Evolutionary conservation across 106 monocot genomes (phyloP), one percentile per base, ranked within the genome.

Genomic region (Hemerocallis citrina): DNA sequence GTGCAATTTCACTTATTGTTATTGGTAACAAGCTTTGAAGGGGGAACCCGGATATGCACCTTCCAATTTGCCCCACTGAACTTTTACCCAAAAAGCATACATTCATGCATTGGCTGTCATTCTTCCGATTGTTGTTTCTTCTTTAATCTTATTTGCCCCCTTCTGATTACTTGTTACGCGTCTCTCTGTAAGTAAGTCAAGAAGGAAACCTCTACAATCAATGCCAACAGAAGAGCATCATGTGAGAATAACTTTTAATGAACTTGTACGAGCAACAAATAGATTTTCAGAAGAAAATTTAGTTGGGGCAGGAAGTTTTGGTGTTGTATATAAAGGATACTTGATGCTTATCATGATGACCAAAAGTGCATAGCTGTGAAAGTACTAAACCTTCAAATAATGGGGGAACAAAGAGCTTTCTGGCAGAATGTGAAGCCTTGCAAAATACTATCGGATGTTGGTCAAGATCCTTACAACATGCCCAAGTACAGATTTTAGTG

Each of bases 21-120:
- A 29, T 28, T 28, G 45, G 45, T 27, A 15, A 30, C 0, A 44
- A 46, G 16, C 42, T 62, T 1, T 62, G 62, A 3, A 45, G 43
- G 20, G 45, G 31, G 4, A 29, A 45, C 9, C 21, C 4, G 9
- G 52, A 60, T 8, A 31, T 77, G 4, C 31, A 67, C 13, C 52
- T 77, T 34, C 67, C 60, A 9, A n/a, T 38, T 14, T 77, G 77
- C 33, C 10, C 5, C 5, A 10, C 27, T 12, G 56, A 16, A 57
- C 5, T 14, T 39, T 20, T 14, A 49, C n/a, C n/a, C 7, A 20
- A 50, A 15, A 37, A 34, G 14, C 4, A 61, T 33, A 7, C 3
- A 28, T 38, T 24, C 25, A 24, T 1, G 35, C 30, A 15, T 23
- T 25, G 17, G 20, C 19, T 34, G 23, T 72, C 9, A 22, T 66